Base-by-base conservation (phyloP, 441 rosid species). In the Croton setiger region DNA sequence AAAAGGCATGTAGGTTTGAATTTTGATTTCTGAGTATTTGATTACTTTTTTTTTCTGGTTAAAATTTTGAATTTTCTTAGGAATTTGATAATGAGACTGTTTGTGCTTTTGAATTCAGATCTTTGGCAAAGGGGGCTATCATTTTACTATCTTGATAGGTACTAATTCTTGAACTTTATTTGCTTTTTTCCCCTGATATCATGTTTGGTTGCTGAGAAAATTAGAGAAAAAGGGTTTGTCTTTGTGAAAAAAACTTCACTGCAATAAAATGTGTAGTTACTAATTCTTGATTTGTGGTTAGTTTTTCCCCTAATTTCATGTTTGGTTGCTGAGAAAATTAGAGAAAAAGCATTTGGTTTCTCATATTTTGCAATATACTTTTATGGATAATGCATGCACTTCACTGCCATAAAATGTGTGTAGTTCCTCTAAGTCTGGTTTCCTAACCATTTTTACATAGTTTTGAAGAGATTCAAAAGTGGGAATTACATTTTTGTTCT, bases 71-170 rank as follows among this genome's bases (percentile, higher is more conserved):
- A 17, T 57, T 54, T 3, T 54, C 36, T 44, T 44, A 10, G 35
- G 48, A 18, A 58, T 36, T 8, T 64, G 60, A 5, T 66, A 45
- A 64, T 59, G 36, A 35, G 27, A 35, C 11, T 76, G 10, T 44
- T 11, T 53, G 63, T 69, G 74, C 4, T 4, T 20, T 66, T 66
- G 27, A 56, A 45, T 63, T 76, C 77, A 93, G 93, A 86, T 88
- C 89, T 89, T 66, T 93, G 98, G 98, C 96, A 93, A 75, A 85
- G 98, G 67, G 98, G 98, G 56, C 78, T 93, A 4, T 91, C 97
- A 15, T 92, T 93, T 72, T 91, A 91, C 80, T 93, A 91, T 77
- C 76, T 89, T 2, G 87, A 89, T 76, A 89, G 92, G 97, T 91
- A 82, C 72, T 51, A 51, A 11, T 72, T 62, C 53, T 48, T 57